Evolutionary conservation across 108 stramenopile genomes (phyloP).

Genomic region (Pseudonitzschia pungens): DNA sequence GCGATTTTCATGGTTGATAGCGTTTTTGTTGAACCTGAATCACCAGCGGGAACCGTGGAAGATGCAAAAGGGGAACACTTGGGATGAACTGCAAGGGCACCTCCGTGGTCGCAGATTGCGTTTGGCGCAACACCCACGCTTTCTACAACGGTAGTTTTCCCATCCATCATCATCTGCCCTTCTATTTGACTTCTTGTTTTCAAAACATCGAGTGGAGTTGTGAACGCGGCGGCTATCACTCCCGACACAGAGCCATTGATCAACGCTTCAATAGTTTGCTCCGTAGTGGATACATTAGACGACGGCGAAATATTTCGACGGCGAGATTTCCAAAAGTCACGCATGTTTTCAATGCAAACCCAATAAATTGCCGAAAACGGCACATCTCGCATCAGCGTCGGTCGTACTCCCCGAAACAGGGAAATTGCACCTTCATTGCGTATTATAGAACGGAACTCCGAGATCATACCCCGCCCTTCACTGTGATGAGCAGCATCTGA

Average conservation of each 20-base stretch:
- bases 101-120: constrained; percentile 8
- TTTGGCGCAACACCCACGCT: background rate
- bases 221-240: constrained; percentile 78
- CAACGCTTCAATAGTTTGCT: constrained; percentile 58
- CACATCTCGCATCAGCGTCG: constrained; percentile 91
- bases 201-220: constrained; percentile 95
- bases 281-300: constrained; percentile 19
- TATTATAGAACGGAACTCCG: constrained; percentile 55
- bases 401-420: constrained; percentile 79
- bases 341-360: constrained; percentile 67
- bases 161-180: background rate
- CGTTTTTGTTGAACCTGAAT: constrained; percentile 8
- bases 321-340: constrained; percentile 23
- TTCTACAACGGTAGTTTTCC: constrained; percentile 2
- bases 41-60: background rate
- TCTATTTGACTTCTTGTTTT: constrained; percentile 87
- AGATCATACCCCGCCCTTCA: constrained; percentile 34
- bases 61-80: background rate
- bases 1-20: constrained; percentile 17
- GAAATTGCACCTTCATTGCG: constrained; percentile 52
- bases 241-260: constrained; percentile 80
- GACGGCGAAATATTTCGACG: background rate
- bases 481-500: background rate
- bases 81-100: constrained; percentile 12
- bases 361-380: constrained; percentile 94